phyloP scores from a whole-genome alignment of 208 protist genomes.

The Jaenimonas drosophilae region DNA sequence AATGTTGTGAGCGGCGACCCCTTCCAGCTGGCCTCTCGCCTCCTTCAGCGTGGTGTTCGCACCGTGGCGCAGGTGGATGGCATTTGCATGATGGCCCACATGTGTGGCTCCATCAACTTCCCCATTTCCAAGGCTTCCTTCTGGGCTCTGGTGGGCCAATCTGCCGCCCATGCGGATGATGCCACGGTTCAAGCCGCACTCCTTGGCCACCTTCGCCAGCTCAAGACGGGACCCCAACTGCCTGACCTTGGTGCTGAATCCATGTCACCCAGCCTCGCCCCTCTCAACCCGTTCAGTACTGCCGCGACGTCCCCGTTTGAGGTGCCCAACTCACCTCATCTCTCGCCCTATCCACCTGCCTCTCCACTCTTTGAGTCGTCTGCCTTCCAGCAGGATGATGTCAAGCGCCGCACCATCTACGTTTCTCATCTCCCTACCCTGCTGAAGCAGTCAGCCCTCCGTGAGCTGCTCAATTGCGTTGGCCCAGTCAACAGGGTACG shows the following conservation, averaged over 20 bases:
- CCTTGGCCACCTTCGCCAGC: constrained; percentile 39
- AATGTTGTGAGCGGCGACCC: constrained; percentile 57
- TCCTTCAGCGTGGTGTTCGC: constrained; percentile 42
- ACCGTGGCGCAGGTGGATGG: constrained; percentile 46
- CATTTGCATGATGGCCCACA: constrained; percentile 65
- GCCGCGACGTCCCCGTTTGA: background rate
- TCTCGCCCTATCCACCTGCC: background rate
- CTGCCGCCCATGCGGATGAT: constrained; percentile 14
- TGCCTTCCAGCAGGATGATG: constrained; percentile 12
- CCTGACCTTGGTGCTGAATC: background rate
- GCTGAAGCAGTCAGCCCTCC: constrained; percentile 45
- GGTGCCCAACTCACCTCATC: too few species aligned
- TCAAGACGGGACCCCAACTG: background rate
- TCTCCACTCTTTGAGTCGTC: background rate
- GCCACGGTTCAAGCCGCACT: constrained; percentile 18
- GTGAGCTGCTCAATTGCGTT: constrained; percentile 35
- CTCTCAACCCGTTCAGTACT: background rate
- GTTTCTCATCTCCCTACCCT: constrained; percentile 56
- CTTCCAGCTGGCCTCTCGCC: constrained; percentile 46
- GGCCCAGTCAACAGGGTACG: constrained; percentile 74
- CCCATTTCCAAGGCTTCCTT: constrained; percentile 60
- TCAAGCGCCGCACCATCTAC: constrained; percentile 61
- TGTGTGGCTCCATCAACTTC: constrained; percentile 29
- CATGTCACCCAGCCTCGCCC: background rate
- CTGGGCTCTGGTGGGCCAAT: constrained; percentile 54